These are phyloP conservation scores for Xylaria curta DNA, from an alignment of 495 filamentous ascomycete species.

Conservation along the genomic window DNA sequence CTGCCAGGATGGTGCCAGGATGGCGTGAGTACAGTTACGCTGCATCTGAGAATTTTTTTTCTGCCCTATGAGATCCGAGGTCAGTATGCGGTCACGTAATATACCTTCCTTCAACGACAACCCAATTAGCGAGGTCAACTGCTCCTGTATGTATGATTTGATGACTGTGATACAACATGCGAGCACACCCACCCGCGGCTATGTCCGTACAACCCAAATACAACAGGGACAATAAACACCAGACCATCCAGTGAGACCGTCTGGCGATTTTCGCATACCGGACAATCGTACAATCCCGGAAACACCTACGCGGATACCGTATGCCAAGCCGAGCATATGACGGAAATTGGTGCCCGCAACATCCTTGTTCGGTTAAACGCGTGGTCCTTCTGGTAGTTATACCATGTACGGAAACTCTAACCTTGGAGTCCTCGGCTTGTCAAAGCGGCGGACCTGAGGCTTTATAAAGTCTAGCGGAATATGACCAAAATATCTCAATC, in stretches of 20 bases:
- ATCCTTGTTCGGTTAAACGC: conserved; percentile 20
- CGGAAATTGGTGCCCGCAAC: neutral
- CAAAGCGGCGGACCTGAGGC: neutral
- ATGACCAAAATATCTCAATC: neutral
- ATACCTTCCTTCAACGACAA: neutral
- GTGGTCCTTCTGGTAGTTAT: conserved; percentile 8
- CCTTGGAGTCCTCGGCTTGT: neutral
- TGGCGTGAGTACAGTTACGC: neutral
- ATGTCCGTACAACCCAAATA: neutral
- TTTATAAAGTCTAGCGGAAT: conserved; percentile 1
- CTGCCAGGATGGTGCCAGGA: neutral
- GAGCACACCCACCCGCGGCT: neutral
- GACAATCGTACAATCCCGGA: neutral
- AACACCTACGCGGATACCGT: neutral
- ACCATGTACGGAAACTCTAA: neutral
- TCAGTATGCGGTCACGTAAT: neutral
- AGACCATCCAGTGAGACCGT: conserved; percentile 6
- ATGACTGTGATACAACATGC: neutral
- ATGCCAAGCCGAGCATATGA: conserved; percentile 14
- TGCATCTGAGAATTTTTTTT: neutral
- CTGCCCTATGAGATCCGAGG: neutral
- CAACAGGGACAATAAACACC: neutral
- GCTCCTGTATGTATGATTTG: neutral
- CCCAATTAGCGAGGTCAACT: neutral
- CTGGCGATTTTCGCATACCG: neutral